These are phyloP conservation scores for Aspergillus sp. DNA, from an alignment of 2,329 filamentous ascomycete species.

Conservation along the genomic window DNA sequence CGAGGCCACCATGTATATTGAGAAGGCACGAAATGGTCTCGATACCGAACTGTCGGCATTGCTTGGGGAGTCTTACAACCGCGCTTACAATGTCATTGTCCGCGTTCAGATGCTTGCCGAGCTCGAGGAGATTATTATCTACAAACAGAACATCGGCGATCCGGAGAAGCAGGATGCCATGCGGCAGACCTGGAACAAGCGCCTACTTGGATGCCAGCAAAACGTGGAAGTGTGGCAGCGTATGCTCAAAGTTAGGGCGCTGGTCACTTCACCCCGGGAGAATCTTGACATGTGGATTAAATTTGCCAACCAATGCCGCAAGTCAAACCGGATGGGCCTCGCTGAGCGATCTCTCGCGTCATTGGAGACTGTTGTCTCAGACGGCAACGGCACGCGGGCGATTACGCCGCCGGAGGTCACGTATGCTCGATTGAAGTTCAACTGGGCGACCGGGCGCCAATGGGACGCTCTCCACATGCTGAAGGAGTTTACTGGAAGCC, in stretches of 20 bases:
- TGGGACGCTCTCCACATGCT: conserved; percentile 52
- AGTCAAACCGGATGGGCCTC: conserved; percentile 85
- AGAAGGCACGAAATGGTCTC: conserved; percentile 82
- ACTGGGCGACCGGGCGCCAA: conserved; percentile 76
- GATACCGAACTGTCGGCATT: conserved; percentile 93
- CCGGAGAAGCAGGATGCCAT: conserved; percentile 81
- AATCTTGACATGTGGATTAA: conserved; percentile 99
- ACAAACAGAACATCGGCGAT: conserved; percentile 79
- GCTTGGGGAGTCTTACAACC: conserved; percentile 96
- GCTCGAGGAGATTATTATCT: conserved; percentile 92
- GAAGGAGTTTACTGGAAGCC: conserved; percentile 51
- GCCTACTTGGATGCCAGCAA: conserved; percentile 86
- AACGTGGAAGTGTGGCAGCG: conserved; percentile 98
- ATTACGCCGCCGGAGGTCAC: conserved; percentile 63
- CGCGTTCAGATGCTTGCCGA: conserved; percentile 98
- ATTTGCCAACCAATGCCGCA: conserved; percentile 94
- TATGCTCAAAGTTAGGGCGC: conserved; percentile 86
- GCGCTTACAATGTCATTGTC: conserved; percentile 95
- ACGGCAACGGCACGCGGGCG: conserved; percentile 30
- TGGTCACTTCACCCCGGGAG: conserved; percentile 84
- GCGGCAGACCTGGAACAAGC: conserved; percentile 89
- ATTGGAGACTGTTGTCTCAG: conserved; percentile 62
- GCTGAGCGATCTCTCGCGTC: conserved; percentile 92
- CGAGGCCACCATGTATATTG: conserved; percentile 79
- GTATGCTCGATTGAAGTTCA: conserved; percentile 94